Base-by-base conservation (phyloP, 768 basidiomycete genomes). In the Tricholomella constricta region DNA sequence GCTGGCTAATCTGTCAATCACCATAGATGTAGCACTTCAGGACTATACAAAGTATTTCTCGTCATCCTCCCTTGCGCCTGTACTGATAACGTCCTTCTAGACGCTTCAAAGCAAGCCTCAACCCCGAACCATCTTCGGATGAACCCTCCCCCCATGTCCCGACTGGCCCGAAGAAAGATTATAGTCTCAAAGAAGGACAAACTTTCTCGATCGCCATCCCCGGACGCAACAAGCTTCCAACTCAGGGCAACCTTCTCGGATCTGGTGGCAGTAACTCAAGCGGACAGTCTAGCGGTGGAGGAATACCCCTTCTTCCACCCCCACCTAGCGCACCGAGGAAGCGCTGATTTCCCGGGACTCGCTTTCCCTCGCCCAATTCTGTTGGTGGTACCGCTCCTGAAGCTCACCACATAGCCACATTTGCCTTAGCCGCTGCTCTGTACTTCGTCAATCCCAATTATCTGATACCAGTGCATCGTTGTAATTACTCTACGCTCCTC, bases 161-260 rank as follows among this genome's bases (percentile, higher is more conserved):
- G 11, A 55, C 78, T 8, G 91, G 88, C 9, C 91, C 92, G 2
- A 94, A 93, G 77, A 91, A 92, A 69, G 94, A 98, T 61, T 97
- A 94, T 70, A 89, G 89, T 34, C 72, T 98, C 60, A 97, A 96
- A 68, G 92, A 94, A 60, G 94, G 94, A 8, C 91, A 98, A 67
- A 97, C 94, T 0, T 95, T 98, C 69, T 87, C 88, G 4, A 96
- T 98, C 58, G 75, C 83, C 29, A 91, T 97, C 54, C 95, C 94
- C 6, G 93, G 94, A n/a, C 83, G 86, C 48, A 73, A 69, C 50
- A 79, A 79, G 66, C 54, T 70, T 15, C 56, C 69, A 6, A 70
- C 69, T 29, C 57, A 66, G 17, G 65, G 70, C 6, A 77, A 65
- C 56, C 61, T 82, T 31, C 59, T 83, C 17, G 74, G 69, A 43